These are phyloP conservation scores for Quercus mongolica DNA, from an alignment of 306 rosid species.

Conservation along the genomic window DNA sequence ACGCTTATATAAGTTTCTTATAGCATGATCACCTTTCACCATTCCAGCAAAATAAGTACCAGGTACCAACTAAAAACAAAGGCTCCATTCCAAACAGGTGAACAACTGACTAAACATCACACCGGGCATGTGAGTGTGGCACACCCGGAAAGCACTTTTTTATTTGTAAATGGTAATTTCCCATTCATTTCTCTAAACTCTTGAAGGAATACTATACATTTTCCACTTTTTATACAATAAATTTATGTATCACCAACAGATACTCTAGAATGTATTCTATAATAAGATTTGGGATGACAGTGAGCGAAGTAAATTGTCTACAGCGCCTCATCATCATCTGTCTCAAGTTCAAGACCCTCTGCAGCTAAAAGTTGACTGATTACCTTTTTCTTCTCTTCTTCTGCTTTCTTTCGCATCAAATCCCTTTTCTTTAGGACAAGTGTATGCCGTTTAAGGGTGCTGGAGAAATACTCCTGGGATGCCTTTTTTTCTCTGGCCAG, in stretches of 20 bases:
- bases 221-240: slow-evolving; percentile 12
- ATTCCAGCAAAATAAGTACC: no score
- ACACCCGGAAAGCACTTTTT: no score
- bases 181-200: slow-evolving; percentile 12
- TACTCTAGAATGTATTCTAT: slow-evolving; percentile 19
- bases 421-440: slow-evolving; percentile 81
- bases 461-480: slow-evolving; percentile 60
- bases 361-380: slow-evolving; percentile 73
- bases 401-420: slow-evolving; percentile 73
- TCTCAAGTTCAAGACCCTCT: slow-evolving; percentile 92
- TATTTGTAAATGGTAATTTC: not conserved
- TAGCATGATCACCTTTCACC: no score
- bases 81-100: no score
- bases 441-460: slow-evolving; percentile 79
- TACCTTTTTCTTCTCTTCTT: slow-evolving; percentile 65
- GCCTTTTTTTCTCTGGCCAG: slow-evolving; percentile 88
- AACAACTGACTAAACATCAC: no score
- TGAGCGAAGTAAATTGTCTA: slow-evolving; percentile 21
- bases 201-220: slow-evolving; percentile 26
- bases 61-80: no score
- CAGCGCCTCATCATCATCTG: slow-evolving; percentile 58
- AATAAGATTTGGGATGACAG: slow-evolving; percentile 19
- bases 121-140: no score
- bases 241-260: slow-evolving; percentile 3
- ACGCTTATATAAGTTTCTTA: no score